Evolutionary conservation across 495 filamentous ascomycete species (phyloP).

Genomic region (Penicillium longicatenatum): DNA sequence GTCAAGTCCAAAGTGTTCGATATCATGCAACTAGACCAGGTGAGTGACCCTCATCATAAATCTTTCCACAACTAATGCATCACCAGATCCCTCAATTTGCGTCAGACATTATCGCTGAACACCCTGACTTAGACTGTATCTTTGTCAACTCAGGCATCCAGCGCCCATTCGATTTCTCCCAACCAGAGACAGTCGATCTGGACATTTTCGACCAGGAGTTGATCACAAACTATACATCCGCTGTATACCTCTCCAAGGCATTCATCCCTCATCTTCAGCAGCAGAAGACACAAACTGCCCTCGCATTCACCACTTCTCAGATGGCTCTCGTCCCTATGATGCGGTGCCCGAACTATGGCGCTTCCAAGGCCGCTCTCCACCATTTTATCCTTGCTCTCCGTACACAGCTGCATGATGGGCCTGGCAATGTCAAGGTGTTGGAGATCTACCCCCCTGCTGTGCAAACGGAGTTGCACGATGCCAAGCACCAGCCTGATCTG

Average conservation of each 20-base stretch:
- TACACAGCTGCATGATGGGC: conserved; percentile 54
- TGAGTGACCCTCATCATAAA: conserved; percentile 23
- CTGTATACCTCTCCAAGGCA: conserved; percentile 59
- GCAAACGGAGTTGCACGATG: conserved; percentile 56
- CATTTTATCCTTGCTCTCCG: conserved; percentile 59
- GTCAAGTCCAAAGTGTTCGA: conserved; percentile 59
- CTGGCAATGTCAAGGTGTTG: conserved; percentile 55
- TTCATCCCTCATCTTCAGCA: conserved; percentile 66
- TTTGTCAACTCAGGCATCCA: conserved; percentile 51
- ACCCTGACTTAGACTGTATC: conserved; percentile 55
- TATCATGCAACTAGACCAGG: conserved; percentile 60
- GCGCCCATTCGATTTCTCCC: conserved; percentile 60
- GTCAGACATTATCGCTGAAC: conserved; percentile 47
- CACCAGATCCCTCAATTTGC: conserved; percentile 31
- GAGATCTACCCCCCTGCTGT: conserved; percentile 71
- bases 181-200: conserved; percentile 61
- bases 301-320: conserved; percentile 47
- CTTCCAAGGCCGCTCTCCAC: conserved; percentile 53
- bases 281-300: conserved; percentile 35
- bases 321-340: conserved; percentile 48
- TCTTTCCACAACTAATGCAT: not conserved
- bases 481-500: conserved; percentile 37
- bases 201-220: conserved; percentile 57
- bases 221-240: conserved; percentile 67
- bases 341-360: conserved; percentile 46